A percentile compares a stretch with the other conserved stretches of the same genome.
These are phyloP conservation scores for Berberis thunbergii DNA, from an alignment of 164 flowering plant genomes.

Conservation along the genomic window DNA sequence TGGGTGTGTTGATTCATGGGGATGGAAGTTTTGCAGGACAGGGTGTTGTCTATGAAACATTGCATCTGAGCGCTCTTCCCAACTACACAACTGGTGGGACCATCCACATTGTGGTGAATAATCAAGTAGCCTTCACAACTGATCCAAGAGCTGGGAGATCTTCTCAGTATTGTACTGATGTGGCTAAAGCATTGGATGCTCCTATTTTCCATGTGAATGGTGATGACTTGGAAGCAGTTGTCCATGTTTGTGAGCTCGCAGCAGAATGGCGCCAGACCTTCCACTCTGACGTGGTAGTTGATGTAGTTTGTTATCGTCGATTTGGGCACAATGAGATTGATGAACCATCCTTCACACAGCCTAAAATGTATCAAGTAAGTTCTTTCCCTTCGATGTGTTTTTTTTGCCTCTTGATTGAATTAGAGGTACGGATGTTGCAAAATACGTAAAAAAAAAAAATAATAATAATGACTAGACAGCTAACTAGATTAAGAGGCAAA, in stretches of 20 bases:
- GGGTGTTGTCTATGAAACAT: constrained; percentile 92
- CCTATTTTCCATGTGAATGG: constrained; percentile 97
- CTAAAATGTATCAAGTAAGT: constrained; percentile 84
- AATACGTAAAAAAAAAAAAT: too few relatives aligned
- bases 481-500: too few relatives aligned
- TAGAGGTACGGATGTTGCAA: not conserved
- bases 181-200: constrained; percentile 85
- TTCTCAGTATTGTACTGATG: constrained; percentile 94
- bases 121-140: constrained; percentile 96
- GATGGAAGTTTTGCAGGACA: constrained; percentile 99
- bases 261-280: constrained; percentile 97
- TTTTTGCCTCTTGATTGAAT: constrained; percentile 31
- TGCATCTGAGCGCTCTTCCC: constrained; percentile 98
- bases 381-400: constrained; percentile 40
- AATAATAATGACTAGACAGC: too few relatives aligned
- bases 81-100: constrained; percentile 96
- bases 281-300: constrained; percentile 94
- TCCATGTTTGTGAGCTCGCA: constrained; percentile 91
- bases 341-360: constrained; percentile 94
- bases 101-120: constrained; percentile 90
- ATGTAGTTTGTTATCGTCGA: constrained; percentile 89
- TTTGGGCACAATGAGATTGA: constrained; percentile 99
- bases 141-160: constrained; percentile 90
- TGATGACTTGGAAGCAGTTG: constrained; percentile 94
- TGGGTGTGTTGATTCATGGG: constrained; percentile 89